Base-by-base conservation (phyloP, 2,329 filamentous ascomycete genomes). In the Apiospora rasikravindrae region DNA sequence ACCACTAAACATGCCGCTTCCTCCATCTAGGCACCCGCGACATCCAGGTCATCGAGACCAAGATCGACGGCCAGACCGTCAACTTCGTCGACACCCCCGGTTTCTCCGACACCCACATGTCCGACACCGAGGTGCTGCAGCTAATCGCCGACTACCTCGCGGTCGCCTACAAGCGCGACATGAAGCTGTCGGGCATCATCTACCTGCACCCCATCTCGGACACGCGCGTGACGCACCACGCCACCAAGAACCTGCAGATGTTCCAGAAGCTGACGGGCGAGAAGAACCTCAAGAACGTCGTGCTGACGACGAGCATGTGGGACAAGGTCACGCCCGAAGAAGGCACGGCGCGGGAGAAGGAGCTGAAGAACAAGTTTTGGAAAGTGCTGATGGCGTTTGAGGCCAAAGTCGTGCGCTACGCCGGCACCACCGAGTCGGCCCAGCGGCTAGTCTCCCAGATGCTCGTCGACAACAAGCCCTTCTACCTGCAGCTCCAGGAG, bases 401-500 rank as follows among this genome's bases (percentile, higher is more conserved):
- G 76, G 80, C 77, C 33, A 77, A 78, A 70, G 75, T 73, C 5
- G 70, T 73, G 5, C 75, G 75, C 33, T 76, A 79, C 72, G 70
- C 70, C 47, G 80, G 75, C 57, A 78, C 76, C 1, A 49, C 70
- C 1, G 75, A 75, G 37, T 78, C 76, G 22, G 78, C 78, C 8
- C 70, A 42, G 16, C 57, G 67, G 47, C 37, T 69, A 5, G 75
- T 79, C 40, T 74, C 78, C 11, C 66, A 67, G 10, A 72, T 45
- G 45, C 73, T 80, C 33, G 73, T 77, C 70, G 90, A 92, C 79
- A 93, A 92, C 71, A 90, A 91, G 77, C 90, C 89, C 11, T 83
- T 93, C 69, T 93, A 92, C 79, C 86, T 89, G 68, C 86, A 88
- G 42, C 92, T 93, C 80, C 93, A 93, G 75, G 87, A 90, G 66